Percentiles rank a stretch among this genome's conserved stretches.
Conservation (phyloP, 805 yeast genomes). For the Ogataea allantospora region DNA sequence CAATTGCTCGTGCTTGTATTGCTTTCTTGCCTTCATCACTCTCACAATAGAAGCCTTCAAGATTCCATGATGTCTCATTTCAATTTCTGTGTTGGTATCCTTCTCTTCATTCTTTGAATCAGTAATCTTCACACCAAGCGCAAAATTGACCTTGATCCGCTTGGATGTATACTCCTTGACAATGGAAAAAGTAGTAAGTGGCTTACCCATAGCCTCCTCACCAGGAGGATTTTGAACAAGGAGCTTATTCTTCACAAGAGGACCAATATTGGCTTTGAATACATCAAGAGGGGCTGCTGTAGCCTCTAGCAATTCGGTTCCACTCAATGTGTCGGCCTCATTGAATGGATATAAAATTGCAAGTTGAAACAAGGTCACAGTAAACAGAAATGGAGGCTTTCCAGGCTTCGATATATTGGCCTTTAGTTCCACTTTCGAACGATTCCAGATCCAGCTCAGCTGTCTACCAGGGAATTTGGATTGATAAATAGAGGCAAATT, state of each 20-base stretch:
- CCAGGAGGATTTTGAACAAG: slow-evolving; percentile 66
- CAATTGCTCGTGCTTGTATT: slow-evolving; percentile 71
- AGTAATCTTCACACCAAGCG: slow-evolving; percentile 37
- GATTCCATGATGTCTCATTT: slow-evolving; percentile 62
- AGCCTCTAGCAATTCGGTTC: slow-evolving; percentile 57
- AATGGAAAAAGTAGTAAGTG: slow-evolving; percentile 62
- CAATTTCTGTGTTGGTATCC: slow-evolving; percentile 75
- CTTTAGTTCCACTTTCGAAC: slow-evolving; percentile 87
- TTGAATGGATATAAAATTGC: slow-evolving; percentile 85
- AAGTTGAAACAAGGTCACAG: slow-evolving; percentile 83
- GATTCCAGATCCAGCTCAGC: slow-evolving; percentile 94
- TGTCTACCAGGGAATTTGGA: slow-evolving; percentile 82
- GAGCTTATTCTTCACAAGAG: slow-evolving; percentile 76
- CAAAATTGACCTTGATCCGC: slow-evolving; percentile 77
- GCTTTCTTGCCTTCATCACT: slow-evolving; percentile 92
- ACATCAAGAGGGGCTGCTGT: slow-evolving; percentile 67
- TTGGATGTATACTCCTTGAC: slow-evolving; percentile 83
- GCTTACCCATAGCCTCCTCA: slow-evolving; percentile 47
- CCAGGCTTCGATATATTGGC: slow-evolving; percentile 82
- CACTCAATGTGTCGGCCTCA: slow-evolving; percentile 56
- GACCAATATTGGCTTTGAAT: slow-evolving; percentile 73
- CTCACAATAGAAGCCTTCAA: slow-evolving; percentile 93
- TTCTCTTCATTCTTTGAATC: slow-evolving; percentile 71
- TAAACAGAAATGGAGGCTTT: slow-evolving; percentile 75
- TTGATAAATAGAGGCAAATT: slow-evolving; percentile 66